These are phyloP conservation scores for Cochlearia excelsa DNA, from an alignment of 345 rosid genomes.

Conservation along the genomic window DNA sequence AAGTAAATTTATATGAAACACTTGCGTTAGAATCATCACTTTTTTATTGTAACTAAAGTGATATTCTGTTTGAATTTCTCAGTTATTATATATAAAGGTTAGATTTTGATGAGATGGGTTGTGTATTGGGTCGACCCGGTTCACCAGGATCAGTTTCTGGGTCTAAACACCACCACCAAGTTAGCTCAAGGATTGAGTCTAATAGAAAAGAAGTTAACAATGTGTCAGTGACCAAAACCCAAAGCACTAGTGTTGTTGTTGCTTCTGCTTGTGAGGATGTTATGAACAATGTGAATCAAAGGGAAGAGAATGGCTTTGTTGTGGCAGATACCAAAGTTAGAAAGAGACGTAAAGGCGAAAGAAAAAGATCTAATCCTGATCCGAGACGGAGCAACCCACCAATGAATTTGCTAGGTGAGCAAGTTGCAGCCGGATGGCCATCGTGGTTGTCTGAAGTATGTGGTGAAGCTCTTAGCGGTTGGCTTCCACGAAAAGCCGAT, in stretches of 20 bases:
- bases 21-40: conserved; percentile 1
- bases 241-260: conserved; percentile 1
- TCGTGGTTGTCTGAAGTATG: conserved; percentile 21
- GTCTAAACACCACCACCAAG: conserved; percentile 1
- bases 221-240: not conserved
- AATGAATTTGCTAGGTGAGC: conserved; percentile 13
- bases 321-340: no score
- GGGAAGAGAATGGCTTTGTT: not conserved
- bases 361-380: conserved; percentile 1
- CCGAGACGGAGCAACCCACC: conserved; percentile 1
- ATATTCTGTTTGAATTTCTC: not conserved
- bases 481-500: conserved; percentile 11
- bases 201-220: conserved; percentile 2
- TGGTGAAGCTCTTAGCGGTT: conserved; percentile 13
- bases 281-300: not conserved
- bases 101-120: conserved; percentile 17
- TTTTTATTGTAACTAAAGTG: not conserved
- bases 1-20: conserved; percentile 17
- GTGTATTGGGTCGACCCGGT: conserved; percentile 22
- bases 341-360: conserved; percentile 1
- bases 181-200: not conserved
- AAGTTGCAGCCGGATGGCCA: conserved; percentile 1
- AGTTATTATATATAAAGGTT: conserved; percentile 1
- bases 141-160: conserved; percentile 8
- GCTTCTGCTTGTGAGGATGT: not conserved